Percentiles rank a stretch among this genome's conserved stretches.
Evolutionary conservation across 495 filamentous ascomycete species (phyloP).

Genomic region (Neurospora sp.): DNA sequence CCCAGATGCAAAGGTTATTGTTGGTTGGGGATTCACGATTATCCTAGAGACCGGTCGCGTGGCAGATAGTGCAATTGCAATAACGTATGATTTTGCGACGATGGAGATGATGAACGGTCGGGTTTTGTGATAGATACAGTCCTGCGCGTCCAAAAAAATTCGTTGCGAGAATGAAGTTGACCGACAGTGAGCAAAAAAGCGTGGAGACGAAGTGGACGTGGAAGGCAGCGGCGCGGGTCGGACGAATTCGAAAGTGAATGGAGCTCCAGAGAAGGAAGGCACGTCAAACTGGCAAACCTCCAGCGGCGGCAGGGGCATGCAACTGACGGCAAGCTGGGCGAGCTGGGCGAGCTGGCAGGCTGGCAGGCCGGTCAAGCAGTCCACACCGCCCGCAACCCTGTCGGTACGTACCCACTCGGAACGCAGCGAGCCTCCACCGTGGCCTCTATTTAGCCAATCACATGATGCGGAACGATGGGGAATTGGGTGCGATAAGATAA

Average conservation of each 20-base stretch:
- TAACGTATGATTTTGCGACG: background rate
- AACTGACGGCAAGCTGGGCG: background rate
- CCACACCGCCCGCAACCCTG: background rate
- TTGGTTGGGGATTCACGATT: background rate
- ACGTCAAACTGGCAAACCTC: background rate
- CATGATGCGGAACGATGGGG: background rate
- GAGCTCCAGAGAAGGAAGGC: background rate
- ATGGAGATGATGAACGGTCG: background rate
- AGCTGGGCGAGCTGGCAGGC: background rate
- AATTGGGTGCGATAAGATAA: background rate
- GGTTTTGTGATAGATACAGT: background rate
- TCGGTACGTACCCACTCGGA: background rate
- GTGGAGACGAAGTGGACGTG: background rate
- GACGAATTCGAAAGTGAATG: background rate
- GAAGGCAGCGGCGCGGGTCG: background rate
- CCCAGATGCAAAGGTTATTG: slow-evolving; percentile 2
- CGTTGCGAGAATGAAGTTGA: background rate
- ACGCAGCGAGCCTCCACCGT: background rate
- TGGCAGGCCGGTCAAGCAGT: background rate
- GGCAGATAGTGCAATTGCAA: background rate
- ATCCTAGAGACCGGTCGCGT: background rate
- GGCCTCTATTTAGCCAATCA: background rate
- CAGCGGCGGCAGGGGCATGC: background rate
- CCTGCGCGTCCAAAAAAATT: background rate
- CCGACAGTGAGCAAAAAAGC: background rate